Evolutionary conservation across 2,329 filamentous ascomycete species (phyloP), one percentile per base, ranked within the genome.

Genomic region (Drechslerella coelobrocha): DNA sequence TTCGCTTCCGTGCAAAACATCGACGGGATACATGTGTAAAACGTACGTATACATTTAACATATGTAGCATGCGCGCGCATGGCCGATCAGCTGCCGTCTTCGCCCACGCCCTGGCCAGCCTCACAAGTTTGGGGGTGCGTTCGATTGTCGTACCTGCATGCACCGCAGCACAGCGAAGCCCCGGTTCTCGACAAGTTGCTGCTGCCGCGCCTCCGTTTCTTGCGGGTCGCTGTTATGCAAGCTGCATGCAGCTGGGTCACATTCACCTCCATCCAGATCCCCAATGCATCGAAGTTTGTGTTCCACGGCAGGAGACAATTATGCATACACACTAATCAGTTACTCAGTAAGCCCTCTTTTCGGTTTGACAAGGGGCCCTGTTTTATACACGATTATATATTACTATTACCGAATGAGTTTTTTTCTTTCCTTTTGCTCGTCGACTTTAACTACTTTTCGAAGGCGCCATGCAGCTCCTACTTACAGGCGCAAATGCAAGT

Each of bases 181-280:
- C n/a, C n/a, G n/a, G n/a, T n/a, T n/a, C n/a, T n/a, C n/a, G n/a
- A n/a, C n/a, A n/a, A n/a, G n/a, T n/a, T n/a, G n/a, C 41, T 19
- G 19, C n/a, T 21, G 41, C 41, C 37, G 37, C 37, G 9, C 7
- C 29, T 12, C 37, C 37, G n/a, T 41, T 6, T 23, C 4, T 9
- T 45, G 41, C 41, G 9, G 10, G 19, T 45, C 17, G 41, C 19
- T 45, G 5, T 45, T 17, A 14, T 45, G 41, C 41, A 45, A 2
- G 14, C 41, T 45, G 41, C 41, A 45, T 45, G 41, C 41, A 45
- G 41, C 41, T 45, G 4, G 41, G 41, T 45, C 41, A 45, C 41
- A 23, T 23, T 45, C 41, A 45, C 41, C 41, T 45, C 41, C 41
- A 45, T 45, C 41, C 17, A 45, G 41, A 45, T 45, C 41, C 41